Percentiles rank a stretch among this genome's conserved stretches.
Evolutionary conservation across 139 green algal genomes (phyloP).

Genomic region (Ulvella scutata): DNA sequence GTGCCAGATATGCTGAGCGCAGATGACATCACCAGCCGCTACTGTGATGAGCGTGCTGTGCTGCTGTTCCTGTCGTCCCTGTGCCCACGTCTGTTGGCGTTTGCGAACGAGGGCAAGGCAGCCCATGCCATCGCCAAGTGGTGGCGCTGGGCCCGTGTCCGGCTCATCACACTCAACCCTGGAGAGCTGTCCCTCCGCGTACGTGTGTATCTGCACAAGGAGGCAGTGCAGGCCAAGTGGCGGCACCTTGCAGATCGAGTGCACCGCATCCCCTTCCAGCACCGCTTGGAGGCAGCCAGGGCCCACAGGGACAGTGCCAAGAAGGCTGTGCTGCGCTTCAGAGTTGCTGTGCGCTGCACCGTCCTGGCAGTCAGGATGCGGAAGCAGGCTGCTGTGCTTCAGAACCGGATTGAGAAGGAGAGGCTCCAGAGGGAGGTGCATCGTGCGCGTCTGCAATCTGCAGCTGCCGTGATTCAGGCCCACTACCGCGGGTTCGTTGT

Average conservation of each 20-base stretch:
- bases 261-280: background rate
- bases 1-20: slow-evolving; percentile 48
- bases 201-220: background rate
- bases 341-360: too few species aligned
- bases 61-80: slow-evolving; percentile 57
- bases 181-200: background rate
- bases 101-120: slow-evolving; percentile 51
- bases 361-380: too few species aligned
- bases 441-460: background rate
- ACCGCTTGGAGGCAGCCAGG: background rate
- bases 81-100: slow-evolving; percentile 48
- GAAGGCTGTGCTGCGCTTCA: too few species aligned
- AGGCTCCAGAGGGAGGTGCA: too few species aligned
- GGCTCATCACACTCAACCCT: background rate
- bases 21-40: slow-evolving; percentile 40
- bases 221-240: background rate
- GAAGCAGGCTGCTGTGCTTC: too few species aligned
- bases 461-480: background rate
- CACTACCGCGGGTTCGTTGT: background rate
- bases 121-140: slow-evolving; percentile 30
- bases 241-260: background rate
- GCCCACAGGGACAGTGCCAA: too few species aligned
- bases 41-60: slow-evolving; percentile 46
- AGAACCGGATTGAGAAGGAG: too few species aligned
- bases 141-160: background rate